phyloP scores from a whole-genome alignment of 2,329 filamentous ascomycete genomes.

The Hirsutella rhossiliensis region DNA sequence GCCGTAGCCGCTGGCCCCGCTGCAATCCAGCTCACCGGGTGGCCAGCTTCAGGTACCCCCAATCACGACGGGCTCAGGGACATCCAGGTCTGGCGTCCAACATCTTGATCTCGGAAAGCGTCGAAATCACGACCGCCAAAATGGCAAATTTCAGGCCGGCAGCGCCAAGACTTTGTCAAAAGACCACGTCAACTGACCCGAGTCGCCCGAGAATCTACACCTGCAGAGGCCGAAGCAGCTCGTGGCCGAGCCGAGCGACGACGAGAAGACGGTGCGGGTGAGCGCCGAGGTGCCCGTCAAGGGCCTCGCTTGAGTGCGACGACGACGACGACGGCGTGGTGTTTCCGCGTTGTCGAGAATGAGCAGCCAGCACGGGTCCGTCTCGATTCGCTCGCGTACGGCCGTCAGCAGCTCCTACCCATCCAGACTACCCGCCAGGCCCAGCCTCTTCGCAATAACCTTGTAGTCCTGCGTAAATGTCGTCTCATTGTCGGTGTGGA shows the following conservation, averaged over 20 bases:
- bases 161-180: no score
- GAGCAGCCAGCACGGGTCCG: constrained; percentile 13
- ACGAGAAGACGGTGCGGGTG: constrained; percentile 32
- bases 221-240: constrained; percentile 42
- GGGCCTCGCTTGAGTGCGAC: constrained; percentile 48
- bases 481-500: constrained; percentile 19
- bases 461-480: constrained; percentile 19
- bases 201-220: constrained; percentile 58
- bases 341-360: constrained; percentile 23
- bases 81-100: no score
- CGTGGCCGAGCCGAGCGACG: constrained; percentile 26
- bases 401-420: constrained; percentile 9
- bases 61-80: no score
- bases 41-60: no score
- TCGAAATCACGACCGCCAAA: no score
- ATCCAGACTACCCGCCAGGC: constrained; percentile 8
- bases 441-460: constrained; percentile 14
- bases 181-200: constrained; percentile 63
- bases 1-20: no score
- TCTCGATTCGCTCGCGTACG: constrained; percentile 8
- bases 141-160: no score
- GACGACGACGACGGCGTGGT: no score
- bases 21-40: no score
- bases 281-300: constrained; percentile 54
- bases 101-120: no score